phyloP scores from a whole-genome alignment of 495 filamentous ascomycete genomes.

The Pseudevernia furfuracea region DNA sequence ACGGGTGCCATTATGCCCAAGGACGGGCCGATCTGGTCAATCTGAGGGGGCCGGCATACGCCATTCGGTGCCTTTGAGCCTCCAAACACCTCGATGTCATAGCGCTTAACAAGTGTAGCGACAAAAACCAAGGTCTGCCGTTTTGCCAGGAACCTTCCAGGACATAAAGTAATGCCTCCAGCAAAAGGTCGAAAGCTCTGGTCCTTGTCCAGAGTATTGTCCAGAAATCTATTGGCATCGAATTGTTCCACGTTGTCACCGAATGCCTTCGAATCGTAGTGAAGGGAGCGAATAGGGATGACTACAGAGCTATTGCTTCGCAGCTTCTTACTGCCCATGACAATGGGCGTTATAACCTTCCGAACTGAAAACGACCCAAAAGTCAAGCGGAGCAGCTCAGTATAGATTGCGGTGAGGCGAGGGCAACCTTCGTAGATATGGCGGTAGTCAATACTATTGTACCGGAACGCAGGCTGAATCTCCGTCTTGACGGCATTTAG shows the following conservation, averaged over 20 bases:
- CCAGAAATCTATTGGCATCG: conserved; percentile 26
- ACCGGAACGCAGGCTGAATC: conserved; percentile 20
- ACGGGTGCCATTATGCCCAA: conserved; percentile 13
- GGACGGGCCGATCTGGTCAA: conserved; percentile 8
- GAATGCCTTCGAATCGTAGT: conserved; percentile 22
- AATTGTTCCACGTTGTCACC: conserved; percentile 20
- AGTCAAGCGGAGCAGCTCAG: conserved; percentile 23
- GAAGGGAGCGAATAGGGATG: conserved; percentile 24
- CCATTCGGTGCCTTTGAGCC: not conserved
- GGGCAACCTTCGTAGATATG: conserved; percentile 7
- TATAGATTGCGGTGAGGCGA: conserved; percentile 4
- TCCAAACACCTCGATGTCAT: conserved; percentile 25
- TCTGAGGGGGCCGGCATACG: conserved; percentile 4
- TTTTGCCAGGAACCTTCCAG: conserved; percentile 37
- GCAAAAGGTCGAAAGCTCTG: conserved; percentile 33
- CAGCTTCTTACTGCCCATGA: conserved; percentile 20
- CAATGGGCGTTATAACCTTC: conserved; percentile 10
- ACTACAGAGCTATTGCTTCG: conserved; percentile 7
- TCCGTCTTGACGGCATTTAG: conserved; percentile 12
- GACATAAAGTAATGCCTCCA: conserved; percentile 34
- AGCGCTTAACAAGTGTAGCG: conserved; percentile 26
- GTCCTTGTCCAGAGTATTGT: conserved; percentile 16
- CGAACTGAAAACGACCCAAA: conserved; percentile 14
- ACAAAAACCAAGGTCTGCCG: conserved; percentile 32
- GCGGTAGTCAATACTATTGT: not conserved